Percentiles rank a stretch among this genome's conserved stretches.
Conservation (phyloP, 306 rosid species). For the Nissolia schottii region DNA sequence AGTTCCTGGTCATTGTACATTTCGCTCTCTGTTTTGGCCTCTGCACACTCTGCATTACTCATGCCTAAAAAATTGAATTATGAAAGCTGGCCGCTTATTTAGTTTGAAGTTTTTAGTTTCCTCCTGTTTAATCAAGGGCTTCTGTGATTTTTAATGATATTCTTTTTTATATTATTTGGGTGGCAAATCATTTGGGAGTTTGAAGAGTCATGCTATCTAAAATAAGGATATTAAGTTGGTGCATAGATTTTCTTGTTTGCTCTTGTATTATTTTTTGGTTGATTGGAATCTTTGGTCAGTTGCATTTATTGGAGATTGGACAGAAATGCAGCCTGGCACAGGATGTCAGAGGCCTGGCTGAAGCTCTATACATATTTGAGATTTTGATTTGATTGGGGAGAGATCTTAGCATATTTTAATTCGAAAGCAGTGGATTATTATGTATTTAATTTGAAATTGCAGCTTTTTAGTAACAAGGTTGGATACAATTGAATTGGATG, state of each 20-base stretch:
- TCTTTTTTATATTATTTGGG: background rate
- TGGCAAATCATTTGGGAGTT: background rate
- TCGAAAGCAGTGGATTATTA: background rate
- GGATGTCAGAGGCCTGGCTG: background rate
- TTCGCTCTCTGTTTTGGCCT: background rate
- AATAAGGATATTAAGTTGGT: background rate
- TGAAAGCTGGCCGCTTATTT: background rate
- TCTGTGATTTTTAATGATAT: background rate
- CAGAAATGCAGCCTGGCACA: background rate
- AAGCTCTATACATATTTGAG: background rate
- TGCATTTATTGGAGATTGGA: background rate
- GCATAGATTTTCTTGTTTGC: background rate
- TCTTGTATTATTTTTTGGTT: background rate
- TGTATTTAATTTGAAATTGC: background rate
- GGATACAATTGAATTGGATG: slow-evolving; percentile 5
- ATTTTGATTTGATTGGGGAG: background rate
- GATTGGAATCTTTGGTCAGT: background rate
- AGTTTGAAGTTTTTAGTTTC: background rate
- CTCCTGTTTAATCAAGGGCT: background rate
- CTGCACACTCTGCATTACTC: background rate
- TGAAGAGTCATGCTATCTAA: background rate
- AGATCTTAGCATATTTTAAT: background rate
- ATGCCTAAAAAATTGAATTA: background rate
- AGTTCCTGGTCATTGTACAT: background rate
- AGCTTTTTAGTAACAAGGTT: background rate